These are phyloP conservation scores for Dictyostelium discoideum DNA, from an alignment of 78 protist species.

Conservation along the genomic window DNA sequence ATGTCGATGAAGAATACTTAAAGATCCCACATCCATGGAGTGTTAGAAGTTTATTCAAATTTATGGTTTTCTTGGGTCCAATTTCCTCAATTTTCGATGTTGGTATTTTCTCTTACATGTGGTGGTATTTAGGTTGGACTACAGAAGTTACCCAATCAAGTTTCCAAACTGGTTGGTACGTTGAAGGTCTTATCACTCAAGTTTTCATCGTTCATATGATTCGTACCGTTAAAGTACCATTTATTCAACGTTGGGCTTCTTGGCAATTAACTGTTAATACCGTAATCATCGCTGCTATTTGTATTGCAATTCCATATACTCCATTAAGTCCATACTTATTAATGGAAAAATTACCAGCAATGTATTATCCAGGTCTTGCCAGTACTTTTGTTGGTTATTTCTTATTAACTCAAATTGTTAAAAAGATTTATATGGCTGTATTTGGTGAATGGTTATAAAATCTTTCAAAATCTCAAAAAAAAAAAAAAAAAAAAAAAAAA, in stretches of 20 bases:
- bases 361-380: constrained; percentile 77
- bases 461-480: not conserved
- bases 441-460: constrained; percentile 77
- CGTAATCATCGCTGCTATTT: constrained; percentile 32
- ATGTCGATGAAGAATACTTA: constrained; percentile 73
- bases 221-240: constrained; percentile 71
- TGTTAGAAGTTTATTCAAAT: constrained; percentile 25
- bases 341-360: not conserved
- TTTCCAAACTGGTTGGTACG: constrained; percentile 81
- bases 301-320: constrained; percentile 66
- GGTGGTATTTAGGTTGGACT: constrained; percentile 76
- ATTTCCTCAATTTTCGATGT: constrained; percentile 72
- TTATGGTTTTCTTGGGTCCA: constrained; percentile 76
- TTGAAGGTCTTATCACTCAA: constrained; percentile 76
- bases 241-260: constrained; percentile 79
- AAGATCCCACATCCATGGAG: constrained; percentile 76
- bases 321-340: constrained; percentile 9
- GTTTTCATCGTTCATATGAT: constrained; percentile 79
- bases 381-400: constrained; percentile 59
- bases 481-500: not conserved
- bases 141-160: not conserved
- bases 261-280: constrained; percentile 59
- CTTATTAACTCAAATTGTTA: constrained; percentile 62
- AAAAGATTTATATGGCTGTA: constrained; percentile 21
- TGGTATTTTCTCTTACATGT: constrained; percentile 69